phyloP scores from a whole-genome alignment of 352 stramenopile genomes.

The Peronospora belbahrii region DNA sequence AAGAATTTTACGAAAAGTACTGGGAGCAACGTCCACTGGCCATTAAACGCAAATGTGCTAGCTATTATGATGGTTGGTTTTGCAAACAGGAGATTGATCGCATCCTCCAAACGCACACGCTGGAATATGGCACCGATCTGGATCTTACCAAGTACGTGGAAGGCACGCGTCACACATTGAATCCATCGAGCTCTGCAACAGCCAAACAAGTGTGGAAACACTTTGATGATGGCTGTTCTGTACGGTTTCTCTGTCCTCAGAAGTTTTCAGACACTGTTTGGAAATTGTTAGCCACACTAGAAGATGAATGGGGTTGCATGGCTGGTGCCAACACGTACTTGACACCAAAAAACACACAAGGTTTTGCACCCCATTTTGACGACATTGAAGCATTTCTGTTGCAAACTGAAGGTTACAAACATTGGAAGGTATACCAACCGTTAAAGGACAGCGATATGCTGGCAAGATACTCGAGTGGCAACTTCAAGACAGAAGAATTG shows the following conservation, averaged over 20 bases:
- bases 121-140: conserved; percentile 75
- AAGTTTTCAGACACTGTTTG: conserved; percentile 85
- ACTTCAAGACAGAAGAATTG: conserved; percentile 72
- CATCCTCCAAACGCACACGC: conserved; percentile 66
- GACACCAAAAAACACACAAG: conserved; percentile 88
- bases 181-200: conserved; percentile 45
- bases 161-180: conserved; percentile 61
- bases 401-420: conserved; percentile 89
- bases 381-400: conserved; percentile 95
- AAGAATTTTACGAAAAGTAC: conserved; percentile 90
- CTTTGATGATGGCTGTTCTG: conserved; percentile 81
- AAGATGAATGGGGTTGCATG: conserved; percentile 92
- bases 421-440: conserved; percentile 88
- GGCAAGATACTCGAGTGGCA: conserved; percentile 58
- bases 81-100: conserved; percentile 62
- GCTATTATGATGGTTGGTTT: conserved; percentile 81
- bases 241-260: conserved; percentile 91
- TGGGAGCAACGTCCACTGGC: conserved; percentile 90
- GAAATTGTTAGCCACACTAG: conserved; percentile 89
- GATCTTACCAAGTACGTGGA: conserved; percentile 87
- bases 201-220: conserved; percentile 72
- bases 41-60: conserved; percentile 59
- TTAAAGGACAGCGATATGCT: conserved; percentile 47
- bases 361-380: conserved; percentile 96
- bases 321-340: conserved; percentile 92